These are phyloP conservation scores for Entophlyctis luteolus DNA, from an alignment of 192 early-diverging fungal genomes.

Conservation along the genomic window DNA sequence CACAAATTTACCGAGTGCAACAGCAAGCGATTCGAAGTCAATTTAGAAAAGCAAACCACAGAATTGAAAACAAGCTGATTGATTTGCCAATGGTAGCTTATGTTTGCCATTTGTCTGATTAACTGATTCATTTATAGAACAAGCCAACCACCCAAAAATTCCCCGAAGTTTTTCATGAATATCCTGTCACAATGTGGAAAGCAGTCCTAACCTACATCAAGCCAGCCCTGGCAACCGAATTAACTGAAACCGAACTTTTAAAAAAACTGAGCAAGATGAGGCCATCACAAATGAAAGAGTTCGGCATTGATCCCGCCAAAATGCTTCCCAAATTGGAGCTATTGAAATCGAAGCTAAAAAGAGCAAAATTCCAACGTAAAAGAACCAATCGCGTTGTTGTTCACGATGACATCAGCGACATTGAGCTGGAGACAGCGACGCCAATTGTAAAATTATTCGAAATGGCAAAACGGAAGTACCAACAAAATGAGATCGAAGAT, in stretches of 20 bases:
- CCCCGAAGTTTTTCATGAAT: conserved; percentile 37
- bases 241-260: conserved; percentile 34
- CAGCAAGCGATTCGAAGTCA: conserved; percentile 28
- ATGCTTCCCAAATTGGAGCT: conserved; percentile 19
- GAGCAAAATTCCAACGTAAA: not conserved
- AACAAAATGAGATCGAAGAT: not conserved
- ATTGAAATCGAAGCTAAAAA: conserved; percentile 11
- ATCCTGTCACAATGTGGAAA: conserved; percentile 51
- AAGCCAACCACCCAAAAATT: not conserved
- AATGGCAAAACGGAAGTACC: conserved; percentile 5
- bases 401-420: conserved; percentile 20
- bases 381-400: not conserved
- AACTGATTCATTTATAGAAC: not conserved
- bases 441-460: conserved; percentile 17
- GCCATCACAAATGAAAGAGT: conserved; percentile 32
- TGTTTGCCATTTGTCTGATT: not conserved
- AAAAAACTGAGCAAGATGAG: conserved; percentile 26
- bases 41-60: conserved; percentile 14
- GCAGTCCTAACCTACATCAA: conserved; percentile 47
- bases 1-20: not conserved
- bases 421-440: conserved; percentile 8
- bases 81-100: not conserved
- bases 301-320: conserved; percentile 33
- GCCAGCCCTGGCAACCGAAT: conserved; percentile 28
- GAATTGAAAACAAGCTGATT: not conserved